Percentiles rank a stretch among this genome's conserved stretches.
phyloP scores from a whole-genome alignment of 108 stramenopile genomes.

The Nannochloropsis salina region DNA sequence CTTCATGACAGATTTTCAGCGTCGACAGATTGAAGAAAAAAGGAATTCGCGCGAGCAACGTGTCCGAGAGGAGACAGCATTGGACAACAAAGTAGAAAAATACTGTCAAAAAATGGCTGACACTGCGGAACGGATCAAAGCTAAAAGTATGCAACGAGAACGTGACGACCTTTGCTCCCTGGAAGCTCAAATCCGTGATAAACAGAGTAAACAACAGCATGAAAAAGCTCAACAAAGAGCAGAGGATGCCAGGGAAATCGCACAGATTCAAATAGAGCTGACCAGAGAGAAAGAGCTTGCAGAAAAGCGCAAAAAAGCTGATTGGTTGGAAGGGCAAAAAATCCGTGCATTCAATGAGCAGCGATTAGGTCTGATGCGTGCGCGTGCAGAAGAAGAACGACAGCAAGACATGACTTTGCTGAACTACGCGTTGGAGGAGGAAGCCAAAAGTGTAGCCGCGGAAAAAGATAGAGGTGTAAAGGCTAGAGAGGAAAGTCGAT shows the following conservation, averaged over 20 bases:
- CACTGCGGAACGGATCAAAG: not conserved
- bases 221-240: not conserved
- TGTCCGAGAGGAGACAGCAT: not conserved
- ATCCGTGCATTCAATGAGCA: slow-evolving; percentile 48
- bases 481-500: not conserved
- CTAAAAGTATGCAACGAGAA: not conserved
- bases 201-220: not conserved
- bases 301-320: slow-evolving; percentile 24
- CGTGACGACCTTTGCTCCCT: not conserved
- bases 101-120: not conserved
- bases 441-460: slow-evolving; percentile 34
- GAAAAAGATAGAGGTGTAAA: not conserved
- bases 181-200: not conserved
- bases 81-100: not conserved
- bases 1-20: slow-evolving; percentile 49
- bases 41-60: not conserved
- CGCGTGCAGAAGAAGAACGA: slow-evolving; percentile 42
- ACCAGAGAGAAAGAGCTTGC: not conserved
- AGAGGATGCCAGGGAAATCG: not conserved
- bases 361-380: slow-evolving; percentile 26
- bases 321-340: slow-evolving; percentile 24
- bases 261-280: not conserved
- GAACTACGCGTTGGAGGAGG: slow-evolving; percentile 49
- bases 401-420: slow-evolving; percentile 50
- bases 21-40: slow-evolving; percentile 52